Base-by-base conservation (phyloP, 163 green algal species). In the Scenedesmus sp. region DNA sequence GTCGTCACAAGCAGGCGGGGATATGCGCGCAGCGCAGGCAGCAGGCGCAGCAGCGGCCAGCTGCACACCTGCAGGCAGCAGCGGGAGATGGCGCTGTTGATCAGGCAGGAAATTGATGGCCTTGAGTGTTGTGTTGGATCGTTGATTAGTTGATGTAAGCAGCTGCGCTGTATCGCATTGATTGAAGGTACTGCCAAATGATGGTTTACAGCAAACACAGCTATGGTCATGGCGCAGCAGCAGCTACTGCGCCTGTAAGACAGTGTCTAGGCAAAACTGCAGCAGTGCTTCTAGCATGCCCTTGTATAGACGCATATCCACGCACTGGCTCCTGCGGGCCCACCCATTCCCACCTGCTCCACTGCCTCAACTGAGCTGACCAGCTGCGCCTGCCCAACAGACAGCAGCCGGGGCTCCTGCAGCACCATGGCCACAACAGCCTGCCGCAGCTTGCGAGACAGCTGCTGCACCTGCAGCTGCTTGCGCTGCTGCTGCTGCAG, bases 331-430 rank as follows among this genome's bases (percentile, higher is more conserved):
- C 18, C 4, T 20, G 54, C 3, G 4, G 10, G 34, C 34, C 34
- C 34, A 46, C 34, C 34, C 34, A 46, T 46, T 46, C 73, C 13
- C 82, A 92, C 89, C 90, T 90, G 90, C 70, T 92, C 90, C n/a
- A 92, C 7, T 7, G 90, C 90, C 55, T 92, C 90, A 15, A 89
- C 83, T 34, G 82, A 60, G 56, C 83, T 89, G 15, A 89, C 1
- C 0, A 92, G 26, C 70, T 82, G 26, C 4, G 56, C 73, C 15
- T 59, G n/a, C 26, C 81, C n/a, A 1, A 60, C 8, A 15, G 8
- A 23, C 83, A 92, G 90, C 83, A 92, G 83, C 46, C 67, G n/a
- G 2, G 88, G 88, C 59, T 73, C 79, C 26, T 20, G 52, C 60
- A 59, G 67, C 54, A 92, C 46, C 88, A 92, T 55, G 23, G 8